Percentiles rank a stretch among this genome's conserved stretches.
Conservation (phyloP, 768 basidiomycete genomes). For the Auricularia sp. region DNA sequence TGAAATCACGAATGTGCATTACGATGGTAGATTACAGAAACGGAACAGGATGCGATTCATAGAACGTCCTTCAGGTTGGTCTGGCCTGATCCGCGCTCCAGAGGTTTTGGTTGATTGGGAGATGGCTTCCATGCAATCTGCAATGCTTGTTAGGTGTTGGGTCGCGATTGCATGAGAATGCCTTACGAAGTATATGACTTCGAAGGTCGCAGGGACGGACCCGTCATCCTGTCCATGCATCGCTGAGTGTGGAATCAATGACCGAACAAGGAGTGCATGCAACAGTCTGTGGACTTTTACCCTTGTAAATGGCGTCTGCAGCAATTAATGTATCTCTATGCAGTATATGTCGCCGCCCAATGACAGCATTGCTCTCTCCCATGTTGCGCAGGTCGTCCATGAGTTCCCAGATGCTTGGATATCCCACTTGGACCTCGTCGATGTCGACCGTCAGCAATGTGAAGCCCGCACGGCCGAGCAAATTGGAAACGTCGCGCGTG, state of each 20-base stretch:
- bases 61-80: slow-evolving; percentile 55
- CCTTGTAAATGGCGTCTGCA: slow-evolving; percentile 88
- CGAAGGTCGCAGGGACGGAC: slow-evolving; percentile 86
- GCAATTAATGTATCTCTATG: slow-evolving; percentile 83
- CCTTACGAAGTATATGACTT: slow-evolving; percentile 84
- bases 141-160: neutral
- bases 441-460: slow-evolving; percentile 88
- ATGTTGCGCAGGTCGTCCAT: slow-evolving; percentile 89
- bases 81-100: slow-evolving; percentile 51
- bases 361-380: slow-evolving; percentile 90
- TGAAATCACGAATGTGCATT: neutral
- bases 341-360: slow-evolving; percentile 62
- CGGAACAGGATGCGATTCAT: slow-evolving; percentile 13
- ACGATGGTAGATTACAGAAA: neutral
- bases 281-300: slow-evolving; percentile 27
- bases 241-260: slow-evolving; percentile 33
- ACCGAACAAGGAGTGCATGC: neutral
- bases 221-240: slow-evolving; percentile 80
- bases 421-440: slow-evolving; percentile 83
- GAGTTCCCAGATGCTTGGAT: slow-evolving; percentile 94
- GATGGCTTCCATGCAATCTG: slow-evolving; percentile 83
- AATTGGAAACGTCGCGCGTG: slow-evolving; percentile 84
- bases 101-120: slow-evolving; percentile 51
- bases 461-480: slow-evolving; percentile 88
- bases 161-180: neutral